Conservation (phyloP, 2,329 filamentous ascomycete species). For the Trichophyton benhamiae region DNA sequence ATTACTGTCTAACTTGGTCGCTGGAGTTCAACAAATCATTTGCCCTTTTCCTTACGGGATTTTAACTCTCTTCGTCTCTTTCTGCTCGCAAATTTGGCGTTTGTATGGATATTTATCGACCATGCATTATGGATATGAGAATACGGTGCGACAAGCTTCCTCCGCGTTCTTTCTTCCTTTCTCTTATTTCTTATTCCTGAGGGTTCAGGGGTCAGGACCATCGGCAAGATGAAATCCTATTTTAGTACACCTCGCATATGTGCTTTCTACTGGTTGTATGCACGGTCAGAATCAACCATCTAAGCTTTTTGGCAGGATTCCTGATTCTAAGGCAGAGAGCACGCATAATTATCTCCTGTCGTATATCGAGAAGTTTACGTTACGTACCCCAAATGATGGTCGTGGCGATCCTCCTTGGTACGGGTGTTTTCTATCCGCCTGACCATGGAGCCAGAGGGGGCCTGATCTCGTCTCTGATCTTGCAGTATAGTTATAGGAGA, state of each 20-base stretch:
- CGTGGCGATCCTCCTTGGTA: not conserved
- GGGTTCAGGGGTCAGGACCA: not conserved
- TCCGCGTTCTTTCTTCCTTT: not conserved
- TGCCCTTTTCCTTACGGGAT: not conserved
- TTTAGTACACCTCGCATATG: not conserved
- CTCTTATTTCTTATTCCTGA: not conserved
- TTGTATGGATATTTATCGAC: not conserved
- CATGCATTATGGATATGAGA: not conserved
- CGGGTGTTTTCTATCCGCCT: not conserved
- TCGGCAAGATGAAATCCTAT: not conserved
- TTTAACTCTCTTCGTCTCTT: not conserved
- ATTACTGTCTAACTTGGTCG: not conserved
- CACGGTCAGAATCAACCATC: not conserved
- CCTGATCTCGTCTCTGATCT: not conserved
- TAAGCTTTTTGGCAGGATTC: slow-evolving; percentile 4
- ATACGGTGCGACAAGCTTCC: not conserved
- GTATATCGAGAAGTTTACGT: not conserved
- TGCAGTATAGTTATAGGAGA: not conserved
- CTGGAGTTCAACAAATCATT: not conserved
- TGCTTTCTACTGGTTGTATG: slow-evolving; percentile 1
- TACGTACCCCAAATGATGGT: not conserved
- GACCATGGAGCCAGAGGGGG: not conserved
- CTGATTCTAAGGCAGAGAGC: not conserved
- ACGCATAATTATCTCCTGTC: not conserved
- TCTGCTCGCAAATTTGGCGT: not conserved